phyloP scores from a whole-genome alignment of 2,329 filamentous ascomycete species.

The Sarocladiaceae sp. region DNA sequence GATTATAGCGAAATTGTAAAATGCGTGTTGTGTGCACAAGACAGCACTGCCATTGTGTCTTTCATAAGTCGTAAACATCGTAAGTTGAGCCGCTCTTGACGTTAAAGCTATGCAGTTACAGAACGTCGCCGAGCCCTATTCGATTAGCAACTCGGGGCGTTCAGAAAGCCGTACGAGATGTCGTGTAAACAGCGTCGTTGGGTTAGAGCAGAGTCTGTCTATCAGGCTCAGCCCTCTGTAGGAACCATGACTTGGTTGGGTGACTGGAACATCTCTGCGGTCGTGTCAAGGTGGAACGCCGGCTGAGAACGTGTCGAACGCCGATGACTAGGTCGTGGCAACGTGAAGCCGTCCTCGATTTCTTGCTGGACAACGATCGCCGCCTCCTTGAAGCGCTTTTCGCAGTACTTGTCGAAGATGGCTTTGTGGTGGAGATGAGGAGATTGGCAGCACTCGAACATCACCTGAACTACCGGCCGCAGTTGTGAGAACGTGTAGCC shows the following conservation, averaged over 20 bases:
- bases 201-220: not conserved
- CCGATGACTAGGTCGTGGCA: constrained; percentile 40
- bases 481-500: constrained; percentile 87
- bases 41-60: not conserved
- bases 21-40: not conserved
- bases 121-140: too few relatives aligned
- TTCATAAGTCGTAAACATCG: constrained; percentile 8
- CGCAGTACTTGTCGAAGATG: constrained; percentile 87
- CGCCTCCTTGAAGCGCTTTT: constrained; percentile 80
- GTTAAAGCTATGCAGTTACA: too few relatives aligned
- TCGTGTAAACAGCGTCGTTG: not conserved
- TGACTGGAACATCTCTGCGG: not conserved
- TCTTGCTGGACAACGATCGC: constrained; percentile 74
- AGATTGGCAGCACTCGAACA: constrained; percentile 82
- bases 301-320: constrained; percentile 7
- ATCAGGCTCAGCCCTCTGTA: not conserved
- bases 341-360: constrained; percentile 53
- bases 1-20: not conserved
- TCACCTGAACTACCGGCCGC: constrained; percentile 65
- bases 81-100: not conserved
- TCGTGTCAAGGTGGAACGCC: not conserved
- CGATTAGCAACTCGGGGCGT: too few relatives aligned
- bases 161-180: too few relatives aligned
- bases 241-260: constrained; percentile 3
- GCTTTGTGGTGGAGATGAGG: constrained; percentile 76